Base-by-base conservation (phyloP, 78 protist species). In the Speleostelium caveatum region DNA sequence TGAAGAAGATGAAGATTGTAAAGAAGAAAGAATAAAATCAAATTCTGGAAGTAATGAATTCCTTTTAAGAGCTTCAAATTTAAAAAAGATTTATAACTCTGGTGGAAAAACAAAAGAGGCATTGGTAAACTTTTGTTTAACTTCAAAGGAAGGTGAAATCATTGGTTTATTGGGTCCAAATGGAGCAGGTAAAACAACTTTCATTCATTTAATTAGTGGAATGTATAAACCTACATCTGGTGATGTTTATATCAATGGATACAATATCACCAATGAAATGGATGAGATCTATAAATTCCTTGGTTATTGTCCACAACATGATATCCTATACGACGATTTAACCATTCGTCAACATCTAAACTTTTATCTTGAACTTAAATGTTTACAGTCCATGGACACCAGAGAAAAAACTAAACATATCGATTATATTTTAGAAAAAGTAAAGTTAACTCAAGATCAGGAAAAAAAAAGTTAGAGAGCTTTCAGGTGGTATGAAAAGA, bases 401-500 rank as follows among this genome's bases (percentile, higher is more conserved):
- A 22, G 17, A 4, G 16, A n/a, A 58, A 7, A 58, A 4, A 58
- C 33, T n/a, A 58, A 58, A 22, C 7, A n/a, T 4, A 58, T 58
- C 10, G 53, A 45, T 16, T 5, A 58, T 58, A 16, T 58, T 16
- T 22, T 58, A n/a, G 10, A 14, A 14, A 58, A 36, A 30, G 79
- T 73, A 8, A 51, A 73, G 35, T 2, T 73, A 3, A 3, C 3
- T 8, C 67, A 73, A 7, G 53, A 73, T 16, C 39, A 4, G 66
- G 2, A 6, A 35, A 4, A 73, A 73, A 60, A 45, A 73, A 62
- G 51, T 62, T 67, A 38, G 28, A 21, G 45, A 49, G 4, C 63
- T 94, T 1, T 89, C 95, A 3, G 98, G 98, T 21, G 98, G 98
- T 56, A 78, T 79, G 95, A 89, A 97, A 42, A 42, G 96, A 12